Evolutionary conservation across 257 asterid genomes (phyloP), one percentile per base, ranked within the genome.

Genomic region (Striga asiatica): DNA sequence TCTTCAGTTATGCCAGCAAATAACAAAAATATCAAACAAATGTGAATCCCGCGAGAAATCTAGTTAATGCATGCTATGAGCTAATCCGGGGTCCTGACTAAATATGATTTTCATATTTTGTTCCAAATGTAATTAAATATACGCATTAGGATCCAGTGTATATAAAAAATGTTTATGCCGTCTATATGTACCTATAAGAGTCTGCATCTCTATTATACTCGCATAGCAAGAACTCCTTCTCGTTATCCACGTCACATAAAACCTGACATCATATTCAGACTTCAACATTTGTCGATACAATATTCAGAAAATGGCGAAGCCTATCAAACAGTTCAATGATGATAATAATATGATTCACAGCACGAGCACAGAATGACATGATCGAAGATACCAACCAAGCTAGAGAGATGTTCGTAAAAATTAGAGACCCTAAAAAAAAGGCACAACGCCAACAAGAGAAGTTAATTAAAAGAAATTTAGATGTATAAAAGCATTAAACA

Each of bases 121-220:
- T 14, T 61, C 46, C 58, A 37, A 19, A 2, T 25, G 31, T 18
- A 28, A 21, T 31, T 16, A 13, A 34, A 19, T 32, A 22, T 16
- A 48, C 41, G 48, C 51, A 12, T 47, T 43, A 53, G 42, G n/a
- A n/a, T n/a, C n/a, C n/a, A n/a, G 35, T 42, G 23, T 52, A 6
- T 39, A 16, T 28, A 38, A 23, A 56, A 43, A 54, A 16, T 5
- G 18, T 27, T n/a, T n/a, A 19, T 35, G 28, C 18, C 5, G n/a
- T n/a, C n/a, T n/a, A n/a, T 13, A 11, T 5, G 53, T 79, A 92
- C 98, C 99, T 82, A 50, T 92, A 88, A 27, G 97, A 92, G 77
- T 92, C 99, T 1, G 95, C 97, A 81, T 92, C 99, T 76, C 99
- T 79, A 80, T 92, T 92, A 71, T 92, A 91, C 65, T 87, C 98